phyloP scores from a whole-genome alignment of 495 filamentous ascomycete species.

The Penicillium herquei region DNA sequence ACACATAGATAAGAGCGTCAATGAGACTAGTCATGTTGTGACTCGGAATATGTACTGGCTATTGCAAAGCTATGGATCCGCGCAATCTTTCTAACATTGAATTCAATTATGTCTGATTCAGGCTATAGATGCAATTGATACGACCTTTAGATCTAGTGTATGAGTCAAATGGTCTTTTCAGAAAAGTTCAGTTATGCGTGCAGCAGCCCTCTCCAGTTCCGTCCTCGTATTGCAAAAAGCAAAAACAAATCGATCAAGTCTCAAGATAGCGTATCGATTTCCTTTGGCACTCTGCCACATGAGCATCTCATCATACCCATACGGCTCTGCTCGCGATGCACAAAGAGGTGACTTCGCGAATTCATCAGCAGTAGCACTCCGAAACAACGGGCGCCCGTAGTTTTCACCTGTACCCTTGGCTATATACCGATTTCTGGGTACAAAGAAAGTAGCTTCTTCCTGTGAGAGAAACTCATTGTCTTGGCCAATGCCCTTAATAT shows the following conservation, averaged over 20 bases:
- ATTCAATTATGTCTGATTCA: no score
- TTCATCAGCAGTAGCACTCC: conserved; percentile 20
- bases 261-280: conserved; percentile 20
- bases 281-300: conserved; percentile 10
- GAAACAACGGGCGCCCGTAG: conserved; percentile 8
- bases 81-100: no score
- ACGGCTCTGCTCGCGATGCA: conserved; percentile 19
- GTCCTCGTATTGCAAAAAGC: conserved; percentile 15
- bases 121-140: no score
- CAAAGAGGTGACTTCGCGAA: conserved; percentile 25
- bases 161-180: neutral
- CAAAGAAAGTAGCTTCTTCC: conserved; percentile 8
- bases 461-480: neutral
- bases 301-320: conserved; percentile 16
- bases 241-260: conserved; percentile 29
- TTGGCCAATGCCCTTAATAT: neutral
- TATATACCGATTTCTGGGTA: neutral
- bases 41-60: no score
- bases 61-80: no score
- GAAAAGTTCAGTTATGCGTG: neutral
- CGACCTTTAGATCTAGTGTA: no score
- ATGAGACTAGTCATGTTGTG: no score
- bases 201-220: conserved; percentile 6
- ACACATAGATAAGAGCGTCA: no score
- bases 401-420: conserved; percentile 8